A percentile compares a stretch with the other conserved stretches of the same genome.
Evolutionary conservation across 1,284 basidiomycete genomes (phyloP).

Genomic region (Xerocomus nothofagi): DNA sequence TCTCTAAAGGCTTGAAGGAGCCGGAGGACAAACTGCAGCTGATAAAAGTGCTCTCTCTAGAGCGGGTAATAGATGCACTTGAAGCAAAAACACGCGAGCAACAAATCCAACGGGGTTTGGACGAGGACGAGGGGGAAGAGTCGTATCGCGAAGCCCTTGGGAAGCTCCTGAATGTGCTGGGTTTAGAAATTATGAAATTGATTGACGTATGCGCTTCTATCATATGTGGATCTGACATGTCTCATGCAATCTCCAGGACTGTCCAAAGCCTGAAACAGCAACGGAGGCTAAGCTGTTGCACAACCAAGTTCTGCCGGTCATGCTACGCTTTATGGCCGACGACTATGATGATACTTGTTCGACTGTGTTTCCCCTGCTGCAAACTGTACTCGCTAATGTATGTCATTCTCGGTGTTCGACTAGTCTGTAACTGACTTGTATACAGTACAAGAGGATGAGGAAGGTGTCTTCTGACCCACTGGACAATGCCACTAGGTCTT

Average conservation of each 20-base stretch:
- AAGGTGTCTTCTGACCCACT: constrained; percentile 68
- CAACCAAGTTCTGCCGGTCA: constrained; percentile 73
- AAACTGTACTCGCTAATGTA: constrained; percentile 73
- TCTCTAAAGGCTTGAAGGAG: constrained; percentile 93
- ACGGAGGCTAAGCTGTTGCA: constrained; percentile 70
- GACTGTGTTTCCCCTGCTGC: constrained; percentile 81
- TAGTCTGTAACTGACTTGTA: constrained; percentile 6
- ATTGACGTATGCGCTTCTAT: constrained; percentile 56
- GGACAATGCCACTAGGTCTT: constrained; percentile 73
- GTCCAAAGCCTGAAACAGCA: constrained; percentile 60
- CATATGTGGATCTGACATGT: constrained; percentile 1
- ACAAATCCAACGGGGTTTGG: constrained; percentile 62
- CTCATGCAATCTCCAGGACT: constrained; percentile 47
- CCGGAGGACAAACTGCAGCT: constrained; percentile 89
- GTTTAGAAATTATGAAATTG: constrained; percentile 84
- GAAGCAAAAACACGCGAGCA: constrained; percentile 75
- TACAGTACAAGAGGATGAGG: constrained; percentile 76
- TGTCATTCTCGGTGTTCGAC: constrained; percentile 34
- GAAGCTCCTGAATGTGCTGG: constrained; percentile 80
- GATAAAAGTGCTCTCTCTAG: constrained; percentile 85
- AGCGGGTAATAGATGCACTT: constrained; percentile 76
- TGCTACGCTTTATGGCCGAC: constrained; percentile 90
- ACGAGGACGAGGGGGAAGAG: constrained; percentile 77
- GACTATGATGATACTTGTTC: constrained; percentile 84
- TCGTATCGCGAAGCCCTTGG: constrained; percentile 90